Evolutionary conservation across 208 protist genomes (phyloP), one percentile per base, ranked within the genome.

Genomic region (Trypanosoma grayi): DNA sequence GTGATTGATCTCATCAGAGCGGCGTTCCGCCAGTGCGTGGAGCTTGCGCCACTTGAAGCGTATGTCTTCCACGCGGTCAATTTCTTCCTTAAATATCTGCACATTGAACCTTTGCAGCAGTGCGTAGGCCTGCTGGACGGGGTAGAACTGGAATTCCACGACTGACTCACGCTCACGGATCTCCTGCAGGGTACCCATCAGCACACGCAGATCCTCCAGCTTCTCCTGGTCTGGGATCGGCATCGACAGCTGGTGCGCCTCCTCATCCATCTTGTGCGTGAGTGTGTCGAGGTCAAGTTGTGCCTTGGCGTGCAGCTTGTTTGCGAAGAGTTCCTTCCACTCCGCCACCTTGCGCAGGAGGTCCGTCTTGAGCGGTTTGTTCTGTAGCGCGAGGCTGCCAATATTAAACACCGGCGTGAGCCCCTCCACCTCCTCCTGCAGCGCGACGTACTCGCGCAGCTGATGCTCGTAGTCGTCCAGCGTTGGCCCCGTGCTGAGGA

Each of bases 251-350:
- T 91, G 83, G 40, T 85, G 81, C 9, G 67, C 55, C 56, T 96
- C 93, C 46, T 98, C 94, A 55, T 97, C 86, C 78, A 99, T 98
- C 73, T 93, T 93, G 46, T 84, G 77, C 13, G 89, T 93, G n/a
- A 98, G 73, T 14, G 58, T 53, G 62, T 97, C 84, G 18, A 99
- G 83, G 36, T 97, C 77, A 46, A 65, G 56, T 66, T 94, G 81
- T 46, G 95, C 94, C 51, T 94, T 72, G 18, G 83, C 80, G 83
- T 98, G 97, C 47, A 99, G 86, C 53, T 97, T 97, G 64, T 86
- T 86, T 0, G 92, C 77, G 70, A 96, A 99, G 50, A 97, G 75
- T 61, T 92, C 77, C 78, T 98, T 98, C 98, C 98, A 99, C 44
- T 85, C 79, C 10, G 53, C 46, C n/a, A 94, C 92, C 51, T 92